Percentiles rank a stretch among this genome's conserved stretches.
phyloP scores from a whole-genome alignment of 371 early-diverging fungal species.

The Rhizopus arrhizus region DNA sequence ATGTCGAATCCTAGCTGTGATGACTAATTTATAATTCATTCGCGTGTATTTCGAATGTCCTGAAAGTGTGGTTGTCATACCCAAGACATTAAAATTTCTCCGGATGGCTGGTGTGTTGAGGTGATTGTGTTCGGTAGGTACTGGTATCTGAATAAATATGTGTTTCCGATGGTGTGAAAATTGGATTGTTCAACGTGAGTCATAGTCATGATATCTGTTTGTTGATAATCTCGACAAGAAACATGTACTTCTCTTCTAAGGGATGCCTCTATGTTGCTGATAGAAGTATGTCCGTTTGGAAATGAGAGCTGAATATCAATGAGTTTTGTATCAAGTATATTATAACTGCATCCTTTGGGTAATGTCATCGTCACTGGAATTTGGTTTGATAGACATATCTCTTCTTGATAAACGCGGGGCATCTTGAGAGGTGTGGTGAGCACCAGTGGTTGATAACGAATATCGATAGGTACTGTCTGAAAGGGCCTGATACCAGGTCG shows the following conservation, averaged over 20 bases:
- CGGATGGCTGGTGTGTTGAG: slow-evolving; percentile 5
- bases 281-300: not conserved
- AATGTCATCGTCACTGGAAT: slow-evolving; percentile 13
- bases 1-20: slow-evolving; percentile 16
- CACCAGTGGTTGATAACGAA: slow-evolving; percentile 27
- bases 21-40: slow-evolving; percentile 15
- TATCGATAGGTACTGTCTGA: slow-evolving; percentile 24
- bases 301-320: slow-evolving; percentile 14
- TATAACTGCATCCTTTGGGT: slow-evolving; percentile 9
- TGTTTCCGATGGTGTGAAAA: not conserved
- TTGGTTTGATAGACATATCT: not conserved
- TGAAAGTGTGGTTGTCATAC: slow-evolving; percentile 20
- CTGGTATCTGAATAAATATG: slow-evolving; percentile 19
- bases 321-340: slow-evolving; percentile 15
- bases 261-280: slow-evolving; percentile 16
- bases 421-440: slow-evolving; percentile 8
- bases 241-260: slow-evolving; percentile 20
- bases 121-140: slow-evolving; percentile 19
- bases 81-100: slow-evolving; percentile 25
- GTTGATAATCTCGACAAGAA: slow-evolving; percentile 14
- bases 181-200: slow-evolving; percentile 19
- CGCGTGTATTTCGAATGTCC: slow-evolving; percentile 17
- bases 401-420: slow-evolving; percentile 13
- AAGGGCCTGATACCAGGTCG: slow-evolving; percentile 33
- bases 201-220: slow-evolving; percentile 24